Base-by-base conservation (phyloP, 495 filamentous ascomycete species). In the Podospora comata region DNA sequence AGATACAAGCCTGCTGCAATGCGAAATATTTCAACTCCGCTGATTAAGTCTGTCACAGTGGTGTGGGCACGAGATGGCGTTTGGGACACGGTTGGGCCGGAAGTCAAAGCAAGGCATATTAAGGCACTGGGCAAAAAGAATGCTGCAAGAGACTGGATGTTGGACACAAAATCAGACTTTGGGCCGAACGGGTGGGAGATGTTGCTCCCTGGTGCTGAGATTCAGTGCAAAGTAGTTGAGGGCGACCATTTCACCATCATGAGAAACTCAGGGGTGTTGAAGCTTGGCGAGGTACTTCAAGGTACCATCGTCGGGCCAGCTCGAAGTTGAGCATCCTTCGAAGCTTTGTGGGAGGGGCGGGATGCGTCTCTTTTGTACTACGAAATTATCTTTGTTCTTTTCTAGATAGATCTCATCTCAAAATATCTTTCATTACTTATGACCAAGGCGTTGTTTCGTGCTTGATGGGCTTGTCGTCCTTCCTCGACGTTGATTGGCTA, bases 1-100 rank as follows among this genome's bases (percentile, higher is more conserved):
- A 83, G 81, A 19, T 92, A 92, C 75, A 76, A 80, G 20, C 80
- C 85, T 3, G 66, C 66, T 19, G 83, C 83, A 7, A 30, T 66
- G 20, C 1, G 9, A 13, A 48, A 19, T 15, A 11, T 20, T n/a
- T 13, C 39, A 48, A 48, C 5, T 13, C 44, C 19, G 11, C 26
- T 39, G 30, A 68, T 68, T 26, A 53, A 39, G 27, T 27, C 54
- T 1, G 56, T 71, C 19, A 67, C 65, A 27, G 53, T 61, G 5
- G 2, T 72, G 18, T 70, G 65, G 72, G 72, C 67, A 7, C 19
- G 53, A 55, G 19, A 60, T 6, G 70, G 72, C 3, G 72, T 72
- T 19, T 67, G 64, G 65, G 72, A 74, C 63, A 72, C 72, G n/a
- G 65, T 71, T 7, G 71, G 66, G 27, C 11, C 61, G 62, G 59